Evolutionary conservation across 2,329 filamentous ascomycete genomes (phyloP), one percentile per base, ranked within the genome.

Genomic region (Cladosporium austrohemisphaericum): DNA sequence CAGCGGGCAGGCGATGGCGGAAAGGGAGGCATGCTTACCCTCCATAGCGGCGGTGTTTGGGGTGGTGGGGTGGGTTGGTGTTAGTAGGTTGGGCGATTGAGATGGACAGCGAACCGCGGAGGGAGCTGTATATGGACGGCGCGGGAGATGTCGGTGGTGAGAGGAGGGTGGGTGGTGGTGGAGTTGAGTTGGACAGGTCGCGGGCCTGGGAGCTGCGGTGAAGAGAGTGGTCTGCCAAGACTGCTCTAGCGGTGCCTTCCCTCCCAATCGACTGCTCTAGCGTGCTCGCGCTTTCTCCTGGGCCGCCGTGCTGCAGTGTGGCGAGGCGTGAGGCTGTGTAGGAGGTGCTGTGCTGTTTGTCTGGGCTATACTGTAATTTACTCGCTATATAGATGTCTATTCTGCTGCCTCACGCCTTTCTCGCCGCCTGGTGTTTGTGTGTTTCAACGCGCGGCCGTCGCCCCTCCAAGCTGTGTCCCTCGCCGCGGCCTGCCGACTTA

Each of bases 41-140:
- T 60, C 57, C 57, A 60, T 60, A 46, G 52, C 51, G 57, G 41
- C 56, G 57, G 52, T 55, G 46, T 40, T 41, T 52, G 41, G 19
- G 47, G 40, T 29, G 10, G 38, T 28, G 38, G 41, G 41, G 29
- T 35, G 9, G 36, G 16, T 20, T 38, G 33, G 33, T 48, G 33
- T 33, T 41, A 23, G 13, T 44, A 19, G 18, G 22, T 18, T n/a
- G 41, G 44, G 20, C 20, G 31, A 23, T 33, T 33, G 29, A 22
- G 20, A 16, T 36, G 29, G 19, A 22, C 20, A 45, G 31, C 22
- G n/a, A 33, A 9, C 35, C 41, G 29, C 31, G 16, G 29, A 25
- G 41, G 29, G 29, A 31, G 28, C 28, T 31, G 11, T n/a, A n/a
- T n/a, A n/a, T n/a, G 11, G 28, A 31, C 11, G 29, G 13, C 5